These are phyloP conservation scores for Pistacia atlantica DNA, from an alignment of 345 rosid genomes.

Conservation along the genomic window DNA sequence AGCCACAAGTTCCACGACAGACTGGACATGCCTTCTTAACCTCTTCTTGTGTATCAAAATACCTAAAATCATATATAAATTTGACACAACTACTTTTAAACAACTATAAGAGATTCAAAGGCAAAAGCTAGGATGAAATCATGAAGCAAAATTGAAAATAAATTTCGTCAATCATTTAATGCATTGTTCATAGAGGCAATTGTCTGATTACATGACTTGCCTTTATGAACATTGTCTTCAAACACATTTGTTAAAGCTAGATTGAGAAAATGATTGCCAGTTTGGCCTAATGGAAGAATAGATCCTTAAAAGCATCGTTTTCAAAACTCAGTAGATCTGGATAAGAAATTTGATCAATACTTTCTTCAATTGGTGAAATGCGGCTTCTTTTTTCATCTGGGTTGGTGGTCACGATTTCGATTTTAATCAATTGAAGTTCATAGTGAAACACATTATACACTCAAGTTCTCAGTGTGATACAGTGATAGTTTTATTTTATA, in stretches of 20 bases:
- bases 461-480: not conserved
- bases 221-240: not conserved
- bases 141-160: not conserved
- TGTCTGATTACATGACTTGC: slow-evolving; percentile 4
- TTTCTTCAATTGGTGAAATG: not conserved
- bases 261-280: not conserved
- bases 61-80: slow-evolving; percentile 43
- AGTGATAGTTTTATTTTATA: not conserved
- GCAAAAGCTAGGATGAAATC: not conserved
- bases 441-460: not conserved
- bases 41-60: slow-evolving; percentile 66
- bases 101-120: slow-evolving; percentile 13
- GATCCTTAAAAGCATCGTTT: not conserved
- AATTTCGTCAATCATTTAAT: not conserved
- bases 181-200: not conserved
- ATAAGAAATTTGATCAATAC: not conserved
- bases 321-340: not conserved
- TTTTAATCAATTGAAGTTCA: not conserved
- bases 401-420: not conserved
- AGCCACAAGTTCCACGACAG: slow-evolving; percentile 79
- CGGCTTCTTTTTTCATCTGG: not conserved
- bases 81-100: slow-evolving; percentile 1
- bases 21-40: slow-evolving; percentile 82
- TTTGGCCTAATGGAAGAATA: not conserved
- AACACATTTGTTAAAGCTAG: not conserved